These are phyloP conservation scores for Diplocarpon mali DNA, from an alignment of 2,329 filamentous ascomycete genomes.

Conservation along the genomic window DNA sequence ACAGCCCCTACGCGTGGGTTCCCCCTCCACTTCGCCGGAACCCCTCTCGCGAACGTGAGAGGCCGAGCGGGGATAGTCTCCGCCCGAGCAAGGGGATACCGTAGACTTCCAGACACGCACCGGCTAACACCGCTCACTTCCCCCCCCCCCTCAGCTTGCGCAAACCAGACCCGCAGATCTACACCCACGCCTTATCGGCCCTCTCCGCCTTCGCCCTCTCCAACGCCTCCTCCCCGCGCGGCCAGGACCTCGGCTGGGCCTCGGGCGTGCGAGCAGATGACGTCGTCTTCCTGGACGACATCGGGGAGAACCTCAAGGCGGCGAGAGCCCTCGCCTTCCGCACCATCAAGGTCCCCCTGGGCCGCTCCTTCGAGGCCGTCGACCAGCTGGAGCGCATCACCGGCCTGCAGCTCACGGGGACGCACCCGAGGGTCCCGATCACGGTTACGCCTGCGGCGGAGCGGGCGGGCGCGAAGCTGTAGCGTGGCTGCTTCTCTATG, in stretches of 20 bases:
- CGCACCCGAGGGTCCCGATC: conserved; percentile 21
- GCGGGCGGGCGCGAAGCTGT: conserved; percentile 2
- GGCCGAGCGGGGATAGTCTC: background rate
- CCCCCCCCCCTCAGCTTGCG: conserved; percentile 63
- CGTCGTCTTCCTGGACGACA: conserved; percentile 75
- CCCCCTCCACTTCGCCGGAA: no score
- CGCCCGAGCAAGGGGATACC: background rate
- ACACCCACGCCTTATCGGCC: conserved; percentile 57
- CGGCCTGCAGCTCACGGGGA: conserved; percentile 44
- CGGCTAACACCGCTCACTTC: background rate
- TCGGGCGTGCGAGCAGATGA: conserved; percentile 50
- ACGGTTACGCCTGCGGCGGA: conserved; percentile 8
- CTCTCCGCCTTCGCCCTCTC: conserved; percentile 51
- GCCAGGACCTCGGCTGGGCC: conserved; percentile 35
- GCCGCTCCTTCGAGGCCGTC: conserved; percentile 70
- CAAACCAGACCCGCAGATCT: conserved; percentile 79
- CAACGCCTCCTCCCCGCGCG: conserved; percentile 31
- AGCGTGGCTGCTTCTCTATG: no score
- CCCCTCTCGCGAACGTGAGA: no score
- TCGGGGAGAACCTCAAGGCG: conserved; percentile 83
- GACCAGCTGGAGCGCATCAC: conserved; percentile 67
- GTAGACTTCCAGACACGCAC: background rate
- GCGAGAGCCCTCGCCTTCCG: conserved; percentile 63
- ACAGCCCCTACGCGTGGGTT: no score
- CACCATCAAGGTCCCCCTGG: conserved; percentile 77